A percentile compares a stretch with the other conserved stretches of the same genome.
These are phyloP conservation scores for Blastocystis sp. DNA, from an alignment of 352 stramenopile genomes.

Conservation along the genomic window DNA sequence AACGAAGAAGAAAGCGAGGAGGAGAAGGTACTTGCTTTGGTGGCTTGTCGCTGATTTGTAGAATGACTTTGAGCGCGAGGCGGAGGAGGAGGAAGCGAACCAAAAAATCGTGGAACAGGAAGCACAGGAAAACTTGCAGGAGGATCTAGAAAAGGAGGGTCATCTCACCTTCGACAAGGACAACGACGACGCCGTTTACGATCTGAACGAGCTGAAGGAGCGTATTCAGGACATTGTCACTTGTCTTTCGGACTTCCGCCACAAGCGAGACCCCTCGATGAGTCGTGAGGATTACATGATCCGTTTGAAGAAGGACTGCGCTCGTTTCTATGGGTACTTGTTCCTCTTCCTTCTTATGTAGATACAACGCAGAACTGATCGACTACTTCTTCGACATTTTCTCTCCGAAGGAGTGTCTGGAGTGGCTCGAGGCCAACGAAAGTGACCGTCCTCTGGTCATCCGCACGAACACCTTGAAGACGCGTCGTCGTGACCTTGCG, in stretches of 20 bases:
- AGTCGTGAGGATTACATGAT: constrained; percentile 88
- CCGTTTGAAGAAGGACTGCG: constrained; percentile 61
- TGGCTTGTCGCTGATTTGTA: constrained; percentile 50
- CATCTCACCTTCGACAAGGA: constrained; percentile 64
- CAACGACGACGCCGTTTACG: constrained; percentile 71
- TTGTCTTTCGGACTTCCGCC: constrained; percentile 83
- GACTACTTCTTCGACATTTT: constrained; percentile 77
- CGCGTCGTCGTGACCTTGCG: constrained; percentile 88
- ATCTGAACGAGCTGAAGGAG: constrained; percentile 73
- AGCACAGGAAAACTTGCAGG: constrained; percentile 73
- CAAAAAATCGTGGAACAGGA: constrained; percentile 70
- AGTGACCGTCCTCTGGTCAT: constrained; percentile 90
- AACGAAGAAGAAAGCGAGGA: constrained; percentile 35
- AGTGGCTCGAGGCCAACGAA: constrained; percentile 97
- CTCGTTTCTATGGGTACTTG: constrained; percentile 39
- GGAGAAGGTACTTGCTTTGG: neutral
- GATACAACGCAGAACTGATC: constrained; percentile 92
- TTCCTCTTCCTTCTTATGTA: neutral
- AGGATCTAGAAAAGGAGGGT: constrained; percentile 70
- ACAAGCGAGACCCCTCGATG: constrained; percentile 75
- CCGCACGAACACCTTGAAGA: constrained; percentile 98
- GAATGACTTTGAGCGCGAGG: constrained; percentile 62
- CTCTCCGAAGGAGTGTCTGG: constrained; percentile 66
- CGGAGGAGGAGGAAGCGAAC: constrained; percentile 58
- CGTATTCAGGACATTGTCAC: constrained; percentile 79